phyloP scores from a whole-genome alignment of 495 filamentous ascomycete species.

The Talaromyces adpressus region DNA sequence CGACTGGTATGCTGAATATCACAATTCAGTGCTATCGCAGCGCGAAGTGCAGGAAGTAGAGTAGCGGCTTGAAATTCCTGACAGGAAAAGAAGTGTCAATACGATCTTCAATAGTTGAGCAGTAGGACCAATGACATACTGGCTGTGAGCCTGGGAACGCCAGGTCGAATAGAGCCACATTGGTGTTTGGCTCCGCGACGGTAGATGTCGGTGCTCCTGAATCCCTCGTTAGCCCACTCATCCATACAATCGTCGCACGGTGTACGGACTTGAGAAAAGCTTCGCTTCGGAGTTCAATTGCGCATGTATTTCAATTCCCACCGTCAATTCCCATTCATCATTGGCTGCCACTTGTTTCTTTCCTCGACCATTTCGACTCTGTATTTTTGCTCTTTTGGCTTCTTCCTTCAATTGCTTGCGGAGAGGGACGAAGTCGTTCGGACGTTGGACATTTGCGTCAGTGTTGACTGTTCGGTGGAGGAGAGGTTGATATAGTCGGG shows the following conservation, averaged over 20 bases:
- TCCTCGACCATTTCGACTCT: constrained; percentile 30
- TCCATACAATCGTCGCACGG: neutral
- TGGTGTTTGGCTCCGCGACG: constrained; percentile 68
- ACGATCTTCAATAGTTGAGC: neutral
- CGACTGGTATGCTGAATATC: constrained; percentile 63
- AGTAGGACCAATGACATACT: constrained; percentile 18
- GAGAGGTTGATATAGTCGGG: constrained; percentile 8
- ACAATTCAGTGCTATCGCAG: constrained; percentile 79
- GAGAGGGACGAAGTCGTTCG: constrained; percentile 40
- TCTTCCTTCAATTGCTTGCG: constrained; percentile 72
- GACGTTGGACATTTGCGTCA: constrained; percentile 12
- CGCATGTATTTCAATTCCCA: constrained; percentile 95
- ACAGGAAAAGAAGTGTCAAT: neutral
- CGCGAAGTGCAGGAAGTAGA: constrained; percentile 80
- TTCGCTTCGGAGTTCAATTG: constrained; percentile 83
- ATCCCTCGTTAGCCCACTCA: constrained; percentile 4
- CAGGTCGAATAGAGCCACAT: constrained; percentile 82
- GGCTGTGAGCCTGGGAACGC: constrained; percentile 88
- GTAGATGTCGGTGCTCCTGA: constrained; percentile 59
- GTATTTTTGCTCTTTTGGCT: constrained; percentile 43
- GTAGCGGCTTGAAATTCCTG: constrained; percentile 72
- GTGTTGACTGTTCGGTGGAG: constrained; percentile 9
- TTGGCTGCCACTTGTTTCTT: constrained; percentile 29
- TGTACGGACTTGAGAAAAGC: constrained; percentile 62
- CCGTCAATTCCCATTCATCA: constrained; percentile 74